phyloP scores from a whole-genome alignment of 2,329 filamentous ascomycete species.

The Aspergillus cejpii region DNA sequence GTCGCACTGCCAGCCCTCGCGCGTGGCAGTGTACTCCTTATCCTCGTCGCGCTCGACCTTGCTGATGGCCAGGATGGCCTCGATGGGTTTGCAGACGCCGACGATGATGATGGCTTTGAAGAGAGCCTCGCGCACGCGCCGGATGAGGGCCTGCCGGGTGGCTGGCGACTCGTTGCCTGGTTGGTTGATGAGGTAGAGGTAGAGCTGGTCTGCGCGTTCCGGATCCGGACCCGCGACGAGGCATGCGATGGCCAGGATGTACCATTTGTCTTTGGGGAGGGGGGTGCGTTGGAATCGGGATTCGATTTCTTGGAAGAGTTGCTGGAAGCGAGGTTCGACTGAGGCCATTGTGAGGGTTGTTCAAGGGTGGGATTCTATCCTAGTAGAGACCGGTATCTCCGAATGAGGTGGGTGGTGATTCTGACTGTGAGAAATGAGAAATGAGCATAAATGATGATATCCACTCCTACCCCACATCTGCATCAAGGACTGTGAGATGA shows the following conservation, averaged over 20 bases:
- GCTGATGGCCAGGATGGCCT: conserved; percentile 53
- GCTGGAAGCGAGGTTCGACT: conserved; percentile 23
- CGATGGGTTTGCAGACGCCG: conserved; percentile 58
- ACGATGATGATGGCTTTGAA: conserved; percentile 54
- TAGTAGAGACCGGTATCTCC: not conserved
- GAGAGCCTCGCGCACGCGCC: conserved; percentile 49
- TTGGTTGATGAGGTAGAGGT: conserved; percentile 49
- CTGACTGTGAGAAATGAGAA: no score
- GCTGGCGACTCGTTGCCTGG: conserved; percentile 37
- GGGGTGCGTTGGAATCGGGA: conserved; percentile 23
- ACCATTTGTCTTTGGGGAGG: conserved; percentile 27
- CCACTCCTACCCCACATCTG: not conserved
- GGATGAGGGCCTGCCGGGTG: conserved; percentile 31
- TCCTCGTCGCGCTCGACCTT: conserved; percentile 51
- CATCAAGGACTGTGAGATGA: not conserved
- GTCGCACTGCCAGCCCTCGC: conserved; percentile 55
- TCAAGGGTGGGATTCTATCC: not conserved
- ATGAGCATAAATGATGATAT: no score
- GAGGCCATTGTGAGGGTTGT: conserved; percentile 13
- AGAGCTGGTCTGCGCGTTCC: conserved; percentile 48
- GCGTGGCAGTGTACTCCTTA: conserved; percentile 49
- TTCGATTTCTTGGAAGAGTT: conserved; percentile 28
- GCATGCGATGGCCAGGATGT: conserved; percentile 37
- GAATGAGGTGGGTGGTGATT: not conserved
- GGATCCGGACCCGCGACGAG: conserved; percentile 49